phyloP scores from a whole-genome alignment of 495 filamentous ascomycete genomes.

The Aspergillus wentii region DNA sequence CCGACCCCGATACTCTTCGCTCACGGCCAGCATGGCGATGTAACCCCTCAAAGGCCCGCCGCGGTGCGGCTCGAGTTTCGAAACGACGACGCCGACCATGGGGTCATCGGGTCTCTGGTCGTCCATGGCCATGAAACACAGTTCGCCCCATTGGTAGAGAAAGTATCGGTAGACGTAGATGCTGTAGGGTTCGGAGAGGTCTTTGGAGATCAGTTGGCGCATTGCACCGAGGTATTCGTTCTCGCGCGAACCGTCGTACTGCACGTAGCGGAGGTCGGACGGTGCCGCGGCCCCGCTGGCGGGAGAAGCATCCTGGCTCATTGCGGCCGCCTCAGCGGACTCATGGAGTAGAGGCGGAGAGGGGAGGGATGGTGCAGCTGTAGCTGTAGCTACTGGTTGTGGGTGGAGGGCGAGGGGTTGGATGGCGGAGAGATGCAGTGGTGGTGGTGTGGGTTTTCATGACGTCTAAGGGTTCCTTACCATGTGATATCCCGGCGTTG shows the following conservation, averaged over 20 bases:
- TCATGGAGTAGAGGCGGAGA: constrained; percentile 2
- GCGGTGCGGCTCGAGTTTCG: constrained; percentile 86
- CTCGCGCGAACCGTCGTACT: constrained; percentile 77
- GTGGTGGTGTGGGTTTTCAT: too few species aligned
- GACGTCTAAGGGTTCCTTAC: too few species aligned
- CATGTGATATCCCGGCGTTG: too few species aligned
- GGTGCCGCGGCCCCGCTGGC: constrained; percentile 2
- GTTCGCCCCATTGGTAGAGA: constrained; percentile 93
- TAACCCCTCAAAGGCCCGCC: constrained; percentile 84
- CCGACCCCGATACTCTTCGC: constrained; percentile 67
- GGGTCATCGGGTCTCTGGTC: constrained; percentile 25
- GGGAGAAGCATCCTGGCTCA: constrained; percentile 24
- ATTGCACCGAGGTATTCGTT: constrained; percentile 80
- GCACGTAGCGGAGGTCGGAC: constrained; percentile 66
- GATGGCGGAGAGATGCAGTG: too few species aligned
- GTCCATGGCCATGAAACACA: constrained; percentile 88
- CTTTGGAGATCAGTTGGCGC: constrained; percentile 88
- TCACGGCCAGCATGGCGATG: constrained; percentile 96
- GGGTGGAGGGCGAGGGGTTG: not conserved
- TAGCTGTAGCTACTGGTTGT: not conserved
- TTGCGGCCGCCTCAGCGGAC: constrained; percentile 13
- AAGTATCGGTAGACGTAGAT: constrained; percentile 99
- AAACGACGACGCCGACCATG: constrained; percentile 88
- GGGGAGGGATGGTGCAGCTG: constrained; percentile 2
- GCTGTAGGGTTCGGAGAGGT: constrained; percentile 97